These are phyloP conservation scores for Mollisiaceae sp. DNA, from an alignment of 2,329 filamentous ascomycete species.

Conservation along the genomic window DNA sequence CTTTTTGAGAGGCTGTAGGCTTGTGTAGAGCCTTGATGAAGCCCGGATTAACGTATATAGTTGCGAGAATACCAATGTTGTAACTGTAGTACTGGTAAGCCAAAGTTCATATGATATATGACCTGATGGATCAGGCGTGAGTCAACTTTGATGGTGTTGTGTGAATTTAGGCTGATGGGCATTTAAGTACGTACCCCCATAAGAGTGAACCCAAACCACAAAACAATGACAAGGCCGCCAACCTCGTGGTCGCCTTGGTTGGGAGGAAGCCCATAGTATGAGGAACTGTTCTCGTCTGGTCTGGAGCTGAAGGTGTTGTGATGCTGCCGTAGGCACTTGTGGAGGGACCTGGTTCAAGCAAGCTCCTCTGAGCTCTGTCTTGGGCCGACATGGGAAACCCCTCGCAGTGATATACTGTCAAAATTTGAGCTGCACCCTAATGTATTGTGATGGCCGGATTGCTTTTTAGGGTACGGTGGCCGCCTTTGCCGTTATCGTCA, in stretches of 20 bases:
- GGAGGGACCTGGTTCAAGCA: neutral
- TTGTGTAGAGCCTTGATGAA: constrained; percentile 54
- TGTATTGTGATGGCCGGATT: neutral
- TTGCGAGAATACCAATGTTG: constrained; percentile 62
- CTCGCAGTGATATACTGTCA: constrained; percentile 1
- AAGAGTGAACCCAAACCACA: constrained; percentile 61
- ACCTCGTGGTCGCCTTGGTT: constrained; percentile 15
- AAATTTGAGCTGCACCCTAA: neutral
- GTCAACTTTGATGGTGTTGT: constrained; percentile 4
- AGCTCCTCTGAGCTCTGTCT: neutral
- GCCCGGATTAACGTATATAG: constrained; percentile 60
- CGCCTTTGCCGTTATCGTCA: constrained; percentile 10
- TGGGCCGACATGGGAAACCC: neutral
- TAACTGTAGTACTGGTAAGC: constrained; percentile 47
- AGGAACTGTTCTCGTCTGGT: neutral
- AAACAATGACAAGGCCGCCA: constrained; percentile 41
- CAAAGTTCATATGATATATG: constrained; percentile 7
- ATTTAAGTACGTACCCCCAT: constrained; percentile 54
- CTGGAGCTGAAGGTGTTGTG: neutral
- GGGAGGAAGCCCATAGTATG: neutral
- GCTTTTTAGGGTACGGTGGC: constrained; percentile 12
- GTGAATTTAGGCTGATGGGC: neutral
- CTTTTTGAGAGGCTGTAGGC: constrained; percentile 52
- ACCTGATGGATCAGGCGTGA: neutral
- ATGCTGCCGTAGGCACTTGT: neutral